Evolutionary conservation across 2,329 filamentous ascomycete species (phyloP).

Genomic region (Aspergillus fischeri): DNA sequence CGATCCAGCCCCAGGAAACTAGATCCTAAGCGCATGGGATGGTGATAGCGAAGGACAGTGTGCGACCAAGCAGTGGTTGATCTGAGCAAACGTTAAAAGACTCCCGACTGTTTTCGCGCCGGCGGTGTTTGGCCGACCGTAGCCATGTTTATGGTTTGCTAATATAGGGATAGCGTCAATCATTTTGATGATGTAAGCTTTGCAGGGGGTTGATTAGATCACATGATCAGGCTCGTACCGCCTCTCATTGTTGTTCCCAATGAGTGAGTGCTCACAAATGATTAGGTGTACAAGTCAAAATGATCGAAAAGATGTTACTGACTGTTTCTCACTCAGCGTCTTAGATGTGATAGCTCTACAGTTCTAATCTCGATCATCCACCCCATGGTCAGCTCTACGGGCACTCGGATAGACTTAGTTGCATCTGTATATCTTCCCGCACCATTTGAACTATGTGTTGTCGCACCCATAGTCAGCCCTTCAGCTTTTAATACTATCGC

Average conservation of each 20-base stretch:
- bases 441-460: neutral
- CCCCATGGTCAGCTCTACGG: neutral
- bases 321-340: neutral
- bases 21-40: conserved; percentile 26
- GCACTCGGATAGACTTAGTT: no score
- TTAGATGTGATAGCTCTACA: neutral
- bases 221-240: neutral
- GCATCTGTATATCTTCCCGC: neutral
- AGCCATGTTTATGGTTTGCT: conserved; percentile 34
- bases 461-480: neutral
- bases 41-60: conserved; percentile 7
- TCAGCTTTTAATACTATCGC: neutral
- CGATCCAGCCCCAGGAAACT: conserved; percentile 22
- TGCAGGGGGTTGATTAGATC: conserved; percentile 10
- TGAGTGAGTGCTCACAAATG: neutral
- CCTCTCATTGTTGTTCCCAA: neutral
- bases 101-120: conserved; percentile 15
- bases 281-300: neutral
- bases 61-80: conserved; percentile 2
- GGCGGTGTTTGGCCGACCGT: conserved; percentile 23
- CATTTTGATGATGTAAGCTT: conserved; percentile 15
- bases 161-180: conserved; percentile 22
- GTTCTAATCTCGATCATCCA: neutral
- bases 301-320: neutral
- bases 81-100: conserved; percentile 8